Evolutionary conservation across 148 eudicot species (phyloP).

Genomic region (Rhododendron williamsianum): DNA sequence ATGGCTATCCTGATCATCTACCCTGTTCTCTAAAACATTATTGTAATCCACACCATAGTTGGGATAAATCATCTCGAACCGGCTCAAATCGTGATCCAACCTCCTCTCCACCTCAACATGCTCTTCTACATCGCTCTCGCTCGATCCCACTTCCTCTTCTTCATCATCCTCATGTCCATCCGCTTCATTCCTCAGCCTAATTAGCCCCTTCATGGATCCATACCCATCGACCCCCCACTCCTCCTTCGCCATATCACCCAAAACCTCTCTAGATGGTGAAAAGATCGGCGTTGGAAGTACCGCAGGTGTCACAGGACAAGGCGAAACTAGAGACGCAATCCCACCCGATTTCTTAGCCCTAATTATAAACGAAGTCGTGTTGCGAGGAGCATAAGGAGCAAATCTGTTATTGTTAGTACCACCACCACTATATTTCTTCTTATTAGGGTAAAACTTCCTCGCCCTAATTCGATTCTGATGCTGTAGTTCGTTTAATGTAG

Average conservation of each 20-base stretch:
- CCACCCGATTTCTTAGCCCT: slow-evolving; percentile 32
- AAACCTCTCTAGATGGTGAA: slow-evolving; percentile 25
- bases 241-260: slow-evolving; percentile 29
- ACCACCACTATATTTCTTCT: slow-evolving; percentile 14
- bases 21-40: slow-evolving; percentile 18
- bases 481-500: slow-evolving; percentile 11
- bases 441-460: slow-evolving; percentile 17
- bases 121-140: slow-evolving; percentile 27
- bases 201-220: slow-evolving; percentile 31
- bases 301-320: slow-evolving; percentile 34
- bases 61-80: slow-evolving; percentile 35
- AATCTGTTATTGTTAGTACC: slow-evolving; percentile 14
- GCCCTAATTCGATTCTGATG: slow-evolving; percentile 7
- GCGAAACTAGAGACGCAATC: slow-evolving; percentile 25
- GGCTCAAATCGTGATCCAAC: slow-evolving; percentile 31
- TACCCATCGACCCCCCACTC: slow-evolving; percentile 36
- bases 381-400: slow-evolving; percentile 26
- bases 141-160: slow-evolving; percentile 13
- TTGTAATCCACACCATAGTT: slow-evolving; percentile 10
- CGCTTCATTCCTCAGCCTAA: slow-evolving; percentile 18
- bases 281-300: slow-evolving; percentile 24
- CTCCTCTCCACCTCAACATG: slow-evolving; percentile 28
- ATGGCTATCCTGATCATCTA: slow-evolving; percentile 21
- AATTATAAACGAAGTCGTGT: slow-evolving; percentile 29
- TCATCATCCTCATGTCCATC: slow-evolving; percentile 23